These are phyloP conservation scores for Wickerhamomyces queroliae DNA, from an alignment of 805 yeast species.

Conservation along the genomic window DNA sequence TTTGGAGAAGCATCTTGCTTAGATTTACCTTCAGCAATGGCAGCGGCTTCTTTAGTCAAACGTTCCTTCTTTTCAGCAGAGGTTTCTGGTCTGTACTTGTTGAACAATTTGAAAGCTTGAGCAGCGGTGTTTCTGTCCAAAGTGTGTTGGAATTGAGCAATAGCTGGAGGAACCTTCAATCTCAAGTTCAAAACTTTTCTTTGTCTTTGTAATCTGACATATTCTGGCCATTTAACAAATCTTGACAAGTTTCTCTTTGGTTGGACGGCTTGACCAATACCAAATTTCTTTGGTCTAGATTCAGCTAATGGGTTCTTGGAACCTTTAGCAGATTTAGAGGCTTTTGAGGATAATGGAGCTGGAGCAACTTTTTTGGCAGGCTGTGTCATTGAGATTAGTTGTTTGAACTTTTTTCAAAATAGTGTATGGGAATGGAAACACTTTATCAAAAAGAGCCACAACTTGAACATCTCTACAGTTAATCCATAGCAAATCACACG, in stretches of 20 bases:
- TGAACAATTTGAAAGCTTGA: slow-evolving; percentile 92
- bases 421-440: neutral
- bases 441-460: slow-evolving; percentile 1
- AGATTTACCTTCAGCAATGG: slow-evolving; percentile 96
- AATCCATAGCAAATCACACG: too few relatives aligned
- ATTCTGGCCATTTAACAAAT: slow-evolving; percentile 99
- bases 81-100: slow-evolving; percentile 99
- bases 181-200: slow-evolving; percentile 92
- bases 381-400: slow-evolving; percentile 38
- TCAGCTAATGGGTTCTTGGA: slow-evolving; percentile 81
- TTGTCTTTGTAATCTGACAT: slow-evolving; percentile 98
- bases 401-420: slow-evolving; percentile 17
- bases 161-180: slow-evolving; percentile 98
- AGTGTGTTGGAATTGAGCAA: slow-evolving; percentile 93
- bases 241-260: slow-evolving; percentile 95
- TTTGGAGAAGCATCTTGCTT: slow-evolving; percentile 95
- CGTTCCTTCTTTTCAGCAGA: slow-evolving; percentile 98
- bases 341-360: slow-evolving; percentile 88
- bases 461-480: slow-evolving; percentile 25
- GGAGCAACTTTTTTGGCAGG: slow-evolving; percentile 91
- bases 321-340: slow-evolving; percentile 48
- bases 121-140: slow-evolving; percentile 99
- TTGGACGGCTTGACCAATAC: slow-evolving; percentile 94
- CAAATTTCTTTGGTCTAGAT: slow-evolving; percentile 87
- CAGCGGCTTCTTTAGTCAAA: slow-evolving; percentile 98